A percentile compares a stretch with the other conserved stretches of the same genome.
Conservation (phyloP, 106 monocot genomes). For the Dendrobium huoshanense region DNA sequence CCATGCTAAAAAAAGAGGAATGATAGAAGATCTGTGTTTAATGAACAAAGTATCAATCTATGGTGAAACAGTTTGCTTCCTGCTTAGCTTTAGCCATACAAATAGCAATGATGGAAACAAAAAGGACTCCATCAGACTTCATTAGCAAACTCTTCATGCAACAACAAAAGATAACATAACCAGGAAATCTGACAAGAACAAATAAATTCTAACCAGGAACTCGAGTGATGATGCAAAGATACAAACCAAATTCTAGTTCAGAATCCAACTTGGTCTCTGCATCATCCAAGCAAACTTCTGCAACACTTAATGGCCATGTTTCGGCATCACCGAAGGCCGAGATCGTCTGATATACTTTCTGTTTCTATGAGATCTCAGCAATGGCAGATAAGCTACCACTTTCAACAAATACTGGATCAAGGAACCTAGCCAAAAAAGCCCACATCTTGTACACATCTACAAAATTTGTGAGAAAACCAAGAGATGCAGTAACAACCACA, state of each 20-base stretch:
- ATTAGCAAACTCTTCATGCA: slow-evolving; percentile 34
- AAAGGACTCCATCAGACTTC: slow-evolving; percentile 10
- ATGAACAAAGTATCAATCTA: too few species aligned
- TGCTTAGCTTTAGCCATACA: too few species aligned
- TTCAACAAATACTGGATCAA: slow-evolving; percentile 62
- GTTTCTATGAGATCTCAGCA: slow-evolving; percentile 32
- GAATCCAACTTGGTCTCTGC: neutral
- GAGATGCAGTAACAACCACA: slow-evolving; percentile 81
- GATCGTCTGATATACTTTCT: slow-evolving; percentile 20
- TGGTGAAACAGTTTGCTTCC: too few species aligned
- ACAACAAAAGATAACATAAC: slow-evolving; percentile 15
- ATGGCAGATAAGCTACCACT: slow-evolving; percentile 39
- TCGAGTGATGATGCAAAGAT: neutral
- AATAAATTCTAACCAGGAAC: slow-evolving; percentile 19
- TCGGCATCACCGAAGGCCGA: neutral
- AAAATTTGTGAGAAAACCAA: slow-evolving; percentile 84
- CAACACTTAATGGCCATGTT: neutral
- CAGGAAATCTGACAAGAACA: slow-evolving; percentile 33
- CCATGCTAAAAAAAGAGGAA: too few species aligned
- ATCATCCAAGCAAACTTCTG: neutral
- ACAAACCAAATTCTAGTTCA: slow-evolving; percentile 6
- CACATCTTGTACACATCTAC: slow-evolving; percentile 88
- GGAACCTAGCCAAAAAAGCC: slow-evolving; percentile 78
- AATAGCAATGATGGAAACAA: neutral
- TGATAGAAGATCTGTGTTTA: too few species aligned